Base-by-base conservation (phyloP, 371 early-diverging fungal species). In the Nematocida parisii region DNA sequence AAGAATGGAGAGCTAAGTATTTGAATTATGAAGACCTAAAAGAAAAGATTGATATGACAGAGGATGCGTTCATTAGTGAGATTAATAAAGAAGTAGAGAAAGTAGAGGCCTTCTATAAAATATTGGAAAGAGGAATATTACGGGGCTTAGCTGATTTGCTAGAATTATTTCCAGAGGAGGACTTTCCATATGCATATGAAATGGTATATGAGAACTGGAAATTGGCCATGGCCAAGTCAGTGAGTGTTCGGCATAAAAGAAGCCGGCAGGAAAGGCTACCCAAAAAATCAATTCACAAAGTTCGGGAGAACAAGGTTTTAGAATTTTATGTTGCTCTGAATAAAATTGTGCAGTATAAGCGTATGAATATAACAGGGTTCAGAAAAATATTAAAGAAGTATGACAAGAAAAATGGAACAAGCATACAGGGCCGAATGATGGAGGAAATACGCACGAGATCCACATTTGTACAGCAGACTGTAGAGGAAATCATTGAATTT, bases 1-100 rank as follows among this genome's bases (percentile, higher is more conserved):
- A 83, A 46, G 86, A 85, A 55, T 87, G 85, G 86, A 75, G 83
- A 66, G 83, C 85, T 6, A 82, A 57, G 50, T 87, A 87, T 64
- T 62, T 87, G 2, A 66, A 68, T 20, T 87, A 87, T 58, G 81
- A 82, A 11, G 50, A 52, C 6, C 61, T 85, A 5, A 82, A 83
- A 62, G 44, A 66, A 18, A 4, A 52, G 33, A 70, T 82, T 18
- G 56, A 42, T 11, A 61, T n/a, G 13, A 54, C 66, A 2, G 66
- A 60, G 47, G 56, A 75, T 1, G 72, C n/a, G 45, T 85, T 85
- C 54, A 66, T 64, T 27, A 27, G 20, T 9, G 24, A 18, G 33
- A n/a, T 87, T 13, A 22, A 58, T 6, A 64, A 52, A 22, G 83
- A 87, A 66, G 45, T 82, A 20, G 66, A 61, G 20, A 82, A 81